Percentiles rank a stretch among this genome's conserved stretches.
phyloP scores from a whole-genome alignment of 345 rosid species.

The Kandelia obovata region DNA sequence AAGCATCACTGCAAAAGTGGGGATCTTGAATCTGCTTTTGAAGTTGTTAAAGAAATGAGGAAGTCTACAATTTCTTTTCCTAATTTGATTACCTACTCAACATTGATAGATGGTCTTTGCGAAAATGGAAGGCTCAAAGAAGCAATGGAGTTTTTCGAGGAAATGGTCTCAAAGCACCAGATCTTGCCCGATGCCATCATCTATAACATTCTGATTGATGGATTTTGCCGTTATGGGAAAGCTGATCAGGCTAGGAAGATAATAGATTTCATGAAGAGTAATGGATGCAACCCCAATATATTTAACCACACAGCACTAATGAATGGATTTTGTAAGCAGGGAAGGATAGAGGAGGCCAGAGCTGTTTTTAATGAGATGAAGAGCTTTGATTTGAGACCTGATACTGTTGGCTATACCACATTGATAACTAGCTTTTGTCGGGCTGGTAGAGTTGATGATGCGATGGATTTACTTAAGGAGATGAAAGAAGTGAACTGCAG shows the following conservation, averaged over 20 bases:
- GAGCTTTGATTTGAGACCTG: conserved; percentile 51
- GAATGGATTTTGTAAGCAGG: conserved; percentile 64
- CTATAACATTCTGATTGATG: conserved; percentile 71
- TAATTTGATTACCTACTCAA: conserved; percentile 70
- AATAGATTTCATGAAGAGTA: conserved; percentile 73
- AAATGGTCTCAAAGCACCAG: conserved; percentile 67
- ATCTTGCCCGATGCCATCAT: conserved; percentile 74
- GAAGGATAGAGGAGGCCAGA: conserved; percentile 54
- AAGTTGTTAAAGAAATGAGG: conserved; percentile 74
- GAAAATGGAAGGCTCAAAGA: conserved; percentile 54
- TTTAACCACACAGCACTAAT: conserved; percentile 65
- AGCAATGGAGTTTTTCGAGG: conserved; percentile 72
- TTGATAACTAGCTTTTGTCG: conserved; percentile 68
- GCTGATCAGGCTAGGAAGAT: conserved; percentile 69
- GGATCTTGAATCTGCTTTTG: conserved; percentile 51
- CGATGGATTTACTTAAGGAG: conserved; percentile 57
- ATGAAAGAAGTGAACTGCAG: conserved; percentile 61
- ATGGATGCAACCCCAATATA: conserved; percentile 68
- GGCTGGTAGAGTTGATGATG: conserved; percentile 47
- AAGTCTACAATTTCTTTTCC: conserved; percentile 57
- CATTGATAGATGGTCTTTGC: conserved; percentile 63
- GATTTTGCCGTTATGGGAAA: conserved; percentile 66
- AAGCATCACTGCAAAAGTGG: conserved; percentile 78
- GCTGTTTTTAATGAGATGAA: conserved; percentile 58
- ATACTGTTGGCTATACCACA: conserved; percentile 70